Conservation (phyloP, 1,284 basidiomycete genomes). For the Wolfiporia cocos region DNA sequence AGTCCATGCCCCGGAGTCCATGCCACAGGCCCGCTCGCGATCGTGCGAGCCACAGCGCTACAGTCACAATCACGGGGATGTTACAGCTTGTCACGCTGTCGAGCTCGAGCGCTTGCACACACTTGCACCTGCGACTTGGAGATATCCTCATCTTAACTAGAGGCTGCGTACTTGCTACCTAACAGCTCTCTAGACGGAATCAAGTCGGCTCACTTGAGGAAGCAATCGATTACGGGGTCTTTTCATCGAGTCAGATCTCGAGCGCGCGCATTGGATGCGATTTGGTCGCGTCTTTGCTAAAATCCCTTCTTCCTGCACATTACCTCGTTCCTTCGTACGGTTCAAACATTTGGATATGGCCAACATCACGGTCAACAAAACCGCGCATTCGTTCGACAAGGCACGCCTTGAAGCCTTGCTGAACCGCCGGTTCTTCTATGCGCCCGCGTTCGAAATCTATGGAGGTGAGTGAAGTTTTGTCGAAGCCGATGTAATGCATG, state of each 20-base stretch:
- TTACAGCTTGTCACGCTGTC: too few relatives aligned
- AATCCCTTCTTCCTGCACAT: slow-evolving; percentile 12
- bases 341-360: slow-evolving; percentile 14
- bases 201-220: too few relatives aligned
- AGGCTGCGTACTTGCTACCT: too few relatives aligned
- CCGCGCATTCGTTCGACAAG: slow-evolving; percentile 88
- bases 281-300: background rate
- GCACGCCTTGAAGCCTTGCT: slow-evolving; percentile 81
- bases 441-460: slow-evolving; percentile 98
- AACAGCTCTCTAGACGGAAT: too few relatives aligned
- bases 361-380: slow-evolving; percentile 62
- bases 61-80: too few relatives aligned
- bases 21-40: too few relatives aligned
- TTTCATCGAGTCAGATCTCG: background rate
- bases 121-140: too few relatives aligned
- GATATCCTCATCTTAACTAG: too few relatives aligned
- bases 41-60: too few relatives aligned
- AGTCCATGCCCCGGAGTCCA: too few relatives aligned
- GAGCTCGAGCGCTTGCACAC: too few relatives aligned
- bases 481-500: too few relatives aligned
- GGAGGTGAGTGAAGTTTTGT: slow-evolving; percentile 56
- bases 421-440: slow-evolving; percentile 94
- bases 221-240: slow-evolving; percentile 1
- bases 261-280: slow-evolving; percentile 3
- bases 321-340: slow-evolving; percentile 8